Percentiles rank a stretch among this genome's conserved stretches.
Conservation (phyloP, 2,329 filamentous ascomycete genomes). For the Amauroascus verrucosus region DNA sequence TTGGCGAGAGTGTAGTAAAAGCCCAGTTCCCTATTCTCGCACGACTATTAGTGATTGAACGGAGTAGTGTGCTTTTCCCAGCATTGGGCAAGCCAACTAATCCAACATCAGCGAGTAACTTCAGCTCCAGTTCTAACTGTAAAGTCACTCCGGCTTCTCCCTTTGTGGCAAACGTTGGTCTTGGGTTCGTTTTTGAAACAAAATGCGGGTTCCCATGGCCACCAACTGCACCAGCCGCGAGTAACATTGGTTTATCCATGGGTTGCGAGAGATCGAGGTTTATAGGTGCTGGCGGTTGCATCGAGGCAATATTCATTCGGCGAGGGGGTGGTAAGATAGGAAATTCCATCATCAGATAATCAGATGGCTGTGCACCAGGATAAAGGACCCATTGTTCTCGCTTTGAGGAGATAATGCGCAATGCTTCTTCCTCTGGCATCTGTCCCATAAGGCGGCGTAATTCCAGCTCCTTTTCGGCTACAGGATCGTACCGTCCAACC, state of each 20-base stretch:
- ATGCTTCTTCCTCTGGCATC: conserved; percentile 28
- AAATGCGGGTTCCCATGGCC: conserved; percentile 93
- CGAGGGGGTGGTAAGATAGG: conserved; percentile 48
- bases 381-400: conserved; percentile 78
- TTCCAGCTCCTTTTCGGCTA: conserved; percentile 52
- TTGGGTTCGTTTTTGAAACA: conserved; percentile 59
- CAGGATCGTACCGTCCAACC: conserved; percentile 65
- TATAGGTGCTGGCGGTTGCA: conserved; percentile 64
- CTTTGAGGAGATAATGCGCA: conserved; percentile 34
- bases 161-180: conserved; percentile 79
- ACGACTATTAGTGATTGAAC: conserved; percentile 77
- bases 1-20: conserved; percentile 90
- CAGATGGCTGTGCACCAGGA: conserved; percentile 66
- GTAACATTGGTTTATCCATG: conserved; percentile 71
- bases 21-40: conserved; percentile 90
- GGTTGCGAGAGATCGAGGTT: conserved; percentile 62
- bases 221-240: conserved; percentile 78
- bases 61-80: conserved; percentile 84
- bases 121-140: conserved; percentile 78
- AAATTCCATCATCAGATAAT: conserved; percentile 51
- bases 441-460: conserved; percentile 19
- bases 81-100: conserved; percentile 92
- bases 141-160: conserved; percentile 71
- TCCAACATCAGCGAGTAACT: conserved; percentile 88
- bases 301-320: conserved; percentile 47